Evolutionary conservation across 495 filamentous ascomycete species (phyloP).

Genomic region (Xylaria intraflava): DNA sequence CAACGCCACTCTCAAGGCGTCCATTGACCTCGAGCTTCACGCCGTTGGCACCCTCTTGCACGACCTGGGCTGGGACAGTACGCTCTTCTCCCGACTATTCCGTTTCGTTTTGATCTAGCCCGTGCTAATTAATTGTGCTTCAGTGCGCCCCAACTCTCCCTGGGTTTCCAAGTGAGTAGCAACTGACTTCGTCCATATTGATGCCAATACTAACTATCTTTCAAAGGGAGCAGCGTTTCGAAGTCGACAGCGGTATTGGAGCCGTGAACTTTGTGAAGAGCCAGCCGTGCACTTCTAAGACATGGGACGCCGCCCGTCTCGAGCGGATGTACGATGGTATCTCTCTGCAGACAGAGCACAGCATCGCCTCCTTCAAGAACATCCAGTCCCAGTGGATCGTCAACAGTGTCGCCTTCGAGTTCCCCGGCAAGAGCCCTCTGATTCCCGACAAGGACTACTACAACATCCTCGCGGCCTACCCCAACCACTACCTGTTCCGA

Average conservation of each 20-base stretch:
- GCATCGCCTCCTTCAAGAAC: slow-evolving; percentile 31
- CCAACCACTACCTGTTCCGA: slow-evolving; percentile 25
- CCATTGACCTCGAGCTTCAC: slow-evolving; percentile 27
- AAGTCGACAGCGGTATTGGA: slow-evolving; percentile 36
- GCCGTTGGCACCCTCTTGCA: slow-evolving; percentile 31
- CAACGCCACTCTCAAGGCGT: slow-evolving; percentile 10
- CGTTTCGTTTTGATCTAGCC: neutral
- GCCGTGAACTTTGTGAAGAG: slow-evolving; percentile 29
- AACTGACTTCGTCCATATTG: neutral
- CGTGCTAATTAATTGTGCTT: neutral
- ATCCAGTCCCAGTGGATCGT: slow-evolving; percentile 29
- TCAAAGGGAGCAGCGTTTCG: slow-evolving; percentile 25
- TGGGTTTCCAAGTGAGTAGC: neutral
- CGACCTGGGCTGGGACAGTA: slow-evolving; percentile 29
- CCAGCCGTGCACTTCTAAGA: slow-evolving; percentile 12
- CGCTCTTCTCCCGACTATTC: neutral
- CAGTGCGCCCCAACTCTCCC: slow-evolving; percentile 4
- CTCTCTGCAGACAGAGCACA: slow-evolving; percentile 34
- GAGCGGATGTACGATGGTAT: slow-evolving; percentile 39
- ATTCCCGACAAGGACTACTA: slow-evolving; percentile 30
- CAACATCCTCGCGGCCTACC: slow-evolving; percentile 31
- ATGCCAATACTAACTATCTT: slow-evolving; percentile 15
- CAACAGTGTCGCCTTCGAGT: slow-evolving; percentile 33
- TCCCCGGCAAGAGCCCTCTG: slow-evolving; percentile 20
- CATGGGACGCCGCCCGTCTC: slow-evolving; percentile 32